Evolutionary conservation across 2,329 filamentous ascomycete genomes (phyloP).

Genomic region (Albifimbria verrucaria): DNA sequence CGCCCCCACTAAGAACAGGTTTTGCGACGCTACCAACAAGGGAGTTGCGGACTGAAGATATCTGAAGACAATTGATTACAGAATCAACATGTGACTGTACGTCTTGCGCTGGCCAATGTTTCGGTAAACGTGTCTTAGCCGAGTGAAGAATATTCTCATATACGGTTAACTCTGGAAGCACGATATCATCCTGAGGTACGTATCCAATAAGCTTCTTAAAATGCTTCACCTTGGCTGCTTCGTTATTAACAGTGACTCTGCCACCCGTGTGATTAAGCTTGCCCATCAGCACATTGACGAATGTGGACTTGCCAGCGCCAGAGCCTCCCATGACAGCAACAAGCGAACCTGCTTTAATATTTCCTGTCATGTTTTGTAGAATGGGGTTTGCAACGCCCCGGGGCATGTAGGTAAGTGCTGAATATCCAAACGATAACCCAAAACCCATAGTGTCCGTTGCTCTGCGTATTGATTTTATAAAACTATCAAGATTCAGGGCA

Average conservation of each 20-base stretch:
- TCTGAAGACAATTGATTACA: conserved; percentile 51
- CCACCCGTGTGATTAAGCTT: conserved; percentile 50
- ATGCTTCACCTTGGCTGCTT: conserved; percentile 40
- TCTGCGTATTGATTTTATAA: conserved; percentile 50
- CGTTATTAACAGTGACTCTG: conserved; percentile 48
- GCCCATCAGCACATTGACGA: conserved; percentile 60
- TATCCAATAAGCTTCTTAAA: conserved; percentile 61
- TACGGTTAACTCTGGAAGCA: conserved; percentile 57
- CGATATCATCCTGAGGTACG: conserved; percentile 60
- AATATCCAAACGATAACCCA: conserved; percentile 51
- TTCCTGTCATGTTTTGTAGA: conserved; percentile 50
- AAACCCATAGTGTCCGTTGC: conserved; percentile 48
- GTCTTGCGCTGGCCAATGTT: conserved; percentile 45
- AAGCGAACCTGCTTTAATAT: conserved; percentile 50
- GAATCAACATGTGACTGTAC: conserved; percentile 51
- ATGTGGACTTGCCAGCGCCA: conserved; percentile 58
- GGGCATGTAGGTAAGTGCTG: conserved; percentile 46
- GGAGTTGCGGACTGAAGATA: conserved; percentile 48
- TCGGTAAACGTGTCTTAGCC: conserved; percentile 50
- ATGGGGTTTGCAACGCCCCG: conserved; percentile 41
- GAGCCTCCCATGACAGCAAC: conserved; percentile 57
- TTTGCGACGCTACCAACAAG: conserved; percentile 48
- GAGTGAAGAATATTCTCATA: conserved; percentile 61
- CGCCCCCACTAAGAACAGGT: conserved; percentile 53
- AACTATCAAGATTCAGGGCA: no score